Evolutionary conservation across 805 yeast species (phyloP), one percentile per base, ranked within the genome.

Genomic region (Ogataea nonfermentans): DNA sequence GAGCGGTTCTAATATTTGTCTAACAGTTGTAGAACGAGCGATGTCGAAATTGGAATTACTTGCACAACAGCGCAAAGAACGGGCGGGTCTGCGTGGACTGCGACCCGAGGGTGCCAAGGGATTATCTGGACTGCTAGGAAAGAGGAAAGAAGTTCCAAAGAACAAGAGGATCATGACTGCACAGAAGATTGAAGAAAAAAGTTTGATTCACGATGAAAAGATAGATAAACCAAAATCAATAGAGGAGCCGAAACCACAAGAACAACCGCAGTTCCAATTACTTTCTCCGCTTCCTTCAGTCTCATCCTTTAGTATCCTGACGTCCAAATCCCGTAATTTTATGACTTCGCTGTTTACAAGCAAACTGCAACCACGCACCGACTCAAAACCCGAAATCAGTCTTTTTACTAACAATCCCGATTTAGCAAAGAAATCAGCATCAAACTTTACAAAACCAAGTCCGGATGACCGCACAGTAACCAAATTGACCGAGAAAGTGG

Each of bases 381-480:
- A 11, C n/a, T 28, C 32, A 4, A 4, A n/a, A 14, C 41, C 36
- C 11, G 33, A 32, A 9, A 32, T 37, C 16, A 37, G 24, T 22
- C 32, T 37, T 15, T 22, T 31, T 37, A 67, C 79, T 71, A 71
- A 71, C 72, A 71, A 71, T 71, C 28, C 52, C 11, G 54, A 65
- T 41, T 50, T 68, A 53, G 68, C 67, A 32, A 59, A 57, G 47
- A 70, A 67, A 59, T 72, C 74, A 2, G 67, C 70, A 33, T 53
- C 68, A 31, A 82, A 78, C 49, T 87, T 87, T 49, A 58, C 62
- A 9, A 67, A 71, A 46, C 89, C 89, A 11, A 84, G 95, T 50
- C 96, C 96, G 4, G 97, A 90, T 63, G 96, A 88, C 17, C 53
- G 52, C 22, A 41, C 45, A 7, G 43, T 50, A 11, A 57, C 63